Evolutionary conservation across 2,329 filamentous ascomycete genomes (phyloP).

Genomic region (Geosmithia morbida): DNA sequence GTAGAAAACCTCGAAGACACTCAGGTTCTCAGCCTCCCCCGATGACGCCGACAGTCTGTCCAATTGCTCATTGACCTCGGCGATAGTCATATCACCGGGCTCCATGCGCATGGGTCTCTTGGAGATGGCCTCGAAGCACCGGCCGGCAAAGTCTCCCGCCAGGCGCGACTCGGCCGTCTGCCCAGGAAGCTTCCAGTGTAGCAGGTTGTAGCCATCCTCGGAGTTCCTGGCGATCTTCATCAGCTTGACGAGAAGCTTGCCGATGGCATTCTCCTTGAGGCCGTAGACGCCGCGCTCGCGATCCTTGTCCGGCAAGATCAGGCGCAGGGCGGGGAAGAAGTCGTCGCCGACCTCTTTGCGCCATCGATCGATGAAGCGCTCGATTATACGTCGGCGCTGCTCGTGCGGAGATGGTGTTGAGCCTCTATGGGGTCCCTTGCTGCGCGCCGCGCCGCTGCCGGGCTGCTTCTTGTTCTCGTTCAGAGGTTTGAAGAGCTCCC

Average conservation of each 20-base stretch:
- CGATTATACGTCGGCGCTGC: slow-evolving; percentile 64
- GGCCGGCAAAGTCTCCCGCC: slow-evolving; percentile 83
- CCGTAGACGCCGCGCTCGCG: slow-evolving; percentile 86
- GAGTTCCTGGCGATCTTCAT: slow-evolving; percentile 86
- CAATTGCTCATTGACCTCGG: slow-evolving; percentile 75
- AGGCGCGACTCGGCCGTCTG: slow-evolving; percentile 45
- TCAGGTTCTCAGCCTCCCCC: slow-evolving; percentile 72
- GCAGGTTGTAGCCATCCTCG: slow-evolving; percentile 70
- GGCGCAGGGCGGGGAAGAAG: slow-evolving; percentile 80
- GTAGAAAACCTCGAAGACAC: slow-evolving; percentile 75
- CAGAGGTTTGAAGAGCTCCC: slow-evolving; percentile 66
- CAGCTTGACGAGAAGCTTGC: slow-evolving; percentile 78
- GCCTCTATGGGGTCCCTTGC: slow-evolving; percentile 43
- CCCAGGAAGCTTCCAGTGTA: slow-evolving; percentile 87
- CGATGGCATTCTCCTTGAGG: slow-evolving; percentile 83
- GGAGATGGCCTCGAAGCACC: slow-evolving; percentile 75
- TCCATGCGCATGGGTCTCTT: slow-evolving; percentile 66
- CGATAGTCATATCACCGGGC: slow-evolving; percentile 69
- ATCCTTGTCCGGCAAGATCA: slow-evolving; percentile 89
- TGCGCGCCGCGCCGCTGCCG: slow-evolving; percentile 39
- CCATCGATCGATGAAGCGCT: slow-evolving; percentile 78
- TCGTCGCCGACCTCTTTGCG: slow-evolving; percentile 78
- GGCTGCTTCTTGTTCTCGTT: slow-evolving; percentile 68
- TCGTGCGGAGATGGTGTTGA: slow-evolving; percentile 57
- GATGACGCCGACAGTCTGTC: slow-evolving; percentile 62